Conservation (phyloP, 2,329 filamentous ascomycete species). For the Diaporthe batatas region DNA sequence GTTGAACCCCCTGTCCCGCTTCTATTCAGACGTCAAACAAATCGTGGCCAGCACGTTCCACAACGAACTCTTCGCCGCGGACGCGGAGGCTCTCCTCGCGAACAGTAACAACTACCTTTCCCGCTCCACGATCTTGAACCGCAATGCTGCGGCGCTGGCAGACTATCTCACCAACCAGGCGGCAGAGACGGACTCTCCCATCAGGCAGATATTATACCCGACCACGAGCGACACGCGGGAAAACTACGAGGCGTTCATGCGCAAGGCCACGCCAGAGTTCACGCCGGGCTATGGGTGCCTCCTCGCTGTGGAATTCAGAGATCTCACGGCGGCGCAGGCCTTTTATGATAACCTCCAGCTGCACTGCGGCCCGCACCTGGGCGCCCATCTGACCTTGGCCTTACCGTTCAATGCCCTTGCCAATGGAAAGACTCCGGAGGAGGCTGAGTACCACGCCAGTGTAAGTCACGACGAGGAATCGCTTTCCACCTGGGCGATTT, state of each 20-base stretch:
- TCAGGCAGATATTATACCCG: conserved; percentile 61
- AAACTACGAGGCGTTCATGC: conserved; percentile 54
- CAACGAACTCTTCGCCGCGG: conserved; percentile 62
- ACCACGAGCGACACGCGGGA: conserved; percentile 51
- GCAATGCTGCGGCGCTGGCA: conserved; percentile 65
- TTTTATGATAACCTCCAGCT: conserved; percentile 66
- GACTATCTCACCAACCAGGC: conserved; percentile 57
- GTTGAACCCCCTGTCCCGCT: conserved; percentile 61
- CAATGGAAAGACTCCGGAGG: conserved; percentile 56
- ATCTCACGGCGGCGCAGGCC: conserved; percentile 53
- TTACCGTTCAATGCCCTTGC: conserved; percentile 62
- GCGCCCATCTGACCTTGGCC: conserved; percentile 64
- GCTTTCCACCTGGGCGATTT: too few species aligned
- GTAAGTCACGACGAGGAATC: neutral
- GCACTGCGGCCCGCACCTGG: conserved; percentile 66
- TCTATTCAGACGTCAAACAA: conserved; percentile 55
- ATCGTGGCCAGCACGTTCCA: conserved; percentile 49
- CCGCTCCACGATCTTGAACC: conserved; percentile 67
- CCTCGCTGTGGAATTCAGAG: conserved; percentile 64
- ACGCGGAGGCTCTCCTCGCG: conserved; percentile 60
- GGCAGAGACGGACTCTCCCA: conserved; percentile 53
- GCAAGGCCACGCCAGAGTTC: conserved; percentile 58
- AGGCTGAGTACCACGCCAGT: conserved; percentile 53
- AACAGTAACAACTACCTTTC: conserved; percentile 65
- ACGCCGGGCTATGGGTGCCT: conserved; percentile 68